Percentiles rank a stretch among this genome's conserved stretches.
These are phyloP conservation scores for Hymenoscyphus infarciens DNA, from an alignment of 2,329 filamentous ascomycete species.

Conservation along the genomic window DNA sequence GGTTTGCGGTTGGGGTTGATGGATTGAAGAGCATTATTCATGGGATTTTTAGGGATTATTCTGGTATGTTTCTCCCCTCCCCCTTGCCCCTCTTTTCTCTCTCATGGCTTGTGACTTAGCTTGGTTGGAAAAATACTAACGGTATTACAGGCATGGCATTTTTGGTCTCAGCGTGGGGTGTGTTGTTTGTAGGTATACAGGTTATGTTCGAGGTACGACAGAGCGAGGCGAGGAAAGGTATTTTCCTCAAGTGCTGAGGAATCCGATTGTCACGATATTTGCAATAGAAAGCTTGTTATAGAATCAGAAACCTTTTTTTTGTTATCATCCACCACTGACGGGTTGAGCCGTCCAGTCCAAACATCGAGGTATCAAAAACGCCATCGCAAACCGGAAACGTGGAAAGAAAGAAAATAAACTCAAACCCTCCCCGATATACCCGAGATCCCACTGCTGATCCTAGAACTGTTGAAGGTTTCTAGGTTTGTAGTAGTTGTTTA, in stretches of 20 bases:
- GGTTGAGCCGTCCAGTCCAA: not conserved
- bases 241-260: constrained; percentile 73
- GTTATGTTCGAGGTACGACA: constrained; percentile 96
- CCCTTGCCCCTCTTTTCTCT: not conserved
- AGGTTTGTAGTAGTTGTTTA: not conserved
- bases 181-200: constrained; percentile 80
- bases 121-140: too few relatives aligned
- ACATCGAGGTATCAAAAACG: not conserved
- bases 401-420: not conserved
- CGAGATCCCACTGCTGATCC: not conserved
- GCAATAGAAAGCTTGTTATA: not conserved
- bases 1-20: constrained; percentile 89
- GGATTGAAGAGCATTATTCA: constrained; percentile 73
- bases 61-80: constrained; percentile 47
- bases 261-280: not conserved
- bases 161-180: constrained; percentile 64
- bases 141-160: constrained; percentile 61
- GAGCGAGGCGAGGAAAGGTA: constrained; percentile 75
- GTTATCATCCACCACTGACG: not conserved
- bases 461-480: not conserved
- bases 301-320: not conserved
- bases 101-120: too few relatives aligned
- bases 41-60: constrained; percentile 72
- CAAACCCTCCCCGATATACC: too few relatives aligned
- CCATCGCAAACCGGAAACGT: not conserved